Evolutionary conservation across 1,139 yeast genomes (phyloP), one percentile per base, ranked within the genome.

Genomic region (Taphrina flavorubra): DNA sequence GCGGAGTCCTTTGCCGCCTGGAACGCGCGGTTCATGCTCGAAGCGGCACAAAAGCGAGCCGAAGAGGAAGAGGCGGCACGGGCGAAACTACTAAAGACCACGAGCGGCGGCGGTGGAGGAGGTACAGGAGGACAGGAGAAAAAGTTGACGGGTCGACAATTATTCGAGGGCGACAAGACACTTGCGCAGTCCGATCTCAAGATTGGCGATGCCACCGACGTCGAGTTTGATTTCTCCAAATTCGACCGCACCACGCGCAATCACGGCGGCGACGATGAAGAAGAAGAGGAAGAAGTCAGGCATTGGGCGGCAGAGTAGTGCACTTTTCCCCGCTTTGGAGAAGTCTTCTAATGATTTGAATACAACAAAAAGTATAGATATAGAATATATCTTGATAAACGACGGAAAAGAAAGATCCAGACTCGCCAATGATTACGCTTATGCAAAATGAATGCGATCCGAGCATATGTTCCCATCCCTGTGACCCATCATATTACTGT

Each of bases 91-190:
- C 80, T 81, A 67, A 81, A 85, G 72, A 83, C 86, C 72, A 2
- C 31, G n/a, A n/a, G n/a, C 31, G 31, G 31, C 4, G 31, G 31
- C 2, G 31, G 31, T 2, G 31, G 31, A 25, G 31, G 31, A 25
- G 78, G 79, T 51, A 78, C 80, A 70, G 81, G 90, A 74, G 36
- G 20, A 8, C 78, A 79, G 44, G 83, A 82, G 66, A 95, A 94
- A 11, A 89, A 87, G 77, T 78, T 91, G 76, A 87, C 96, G 0
- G 98, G 98, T 20, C 84, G 85, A 74, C 92, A 91, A 77, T 87
- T 92, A 71, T 92, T 92, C 76, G 97, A 92, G 75, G 84, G 84
- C 75, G 97, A 97, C 66, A 51, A 51, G 51, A 46, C 65, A 20
- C 51, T 66, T 36, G 65, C 65, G 6, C 51, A 66, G 18, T 51